Conservation (phyloP, 768 basidiomycete genomes). For the Gautieria morchelliformis region DNA sequence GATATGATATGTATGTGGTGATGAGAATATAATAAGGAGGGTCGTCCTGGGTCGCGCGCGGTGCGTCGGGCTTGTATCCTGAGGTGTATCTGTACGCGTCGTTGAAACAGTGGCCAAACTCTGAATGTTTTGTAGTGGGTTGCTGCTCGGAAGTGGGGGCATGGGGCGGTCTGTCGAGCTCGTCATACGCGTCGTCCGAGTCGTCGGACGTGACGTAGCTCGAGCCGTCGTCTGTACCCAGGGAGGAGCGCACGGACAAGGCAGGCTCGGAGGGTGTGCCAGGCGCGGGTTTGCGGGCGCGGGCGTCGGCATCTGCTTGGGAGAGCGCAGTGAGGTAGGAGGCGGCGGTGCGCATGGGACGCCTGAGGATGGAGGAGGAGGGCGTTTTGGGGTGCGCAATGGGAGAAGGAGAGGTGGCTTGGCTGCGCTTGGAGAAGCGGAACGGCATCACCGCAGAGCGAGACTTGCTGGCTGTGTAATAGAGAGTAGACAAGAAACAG, state of each 20-base stretch:
- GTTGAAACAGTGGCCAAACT: constrained; percentile 87
- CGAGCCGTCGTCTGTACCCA: constrained; percentile 12
- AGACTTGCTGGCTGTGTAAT: no score
- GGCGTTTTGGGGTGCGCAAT: constrained; percentile 20
- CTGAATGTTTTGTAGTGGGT: constrained; percentile 72
- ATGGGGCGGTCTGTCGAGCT: constrained; percentile 43
- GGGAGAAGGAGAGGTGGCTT: constrained; percentile 20
- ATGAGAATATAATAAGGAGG: constrained; percentile 90
- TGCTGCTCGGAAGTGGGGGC: constrained; percentile 77
- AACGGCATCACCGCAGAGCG: neutral
- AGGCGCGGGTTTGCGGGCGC: constrained; percentile 27
- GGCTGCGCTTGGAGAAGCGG: neutral
- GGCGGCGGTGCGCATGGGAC: constrained; percentile 30
- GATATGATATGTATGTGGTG: constrained; percentile 87
- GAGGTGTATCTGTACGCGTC: constrained; percentile 61
- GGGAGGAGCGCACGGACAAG: constrained; percentile 3
- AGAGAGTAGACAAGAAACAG: no score
- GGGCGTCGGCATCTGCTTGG: constrained; percentile 59
- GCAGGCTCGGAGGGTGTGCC: constrained; percentile 6
- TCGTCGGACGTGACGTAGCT: neutral
- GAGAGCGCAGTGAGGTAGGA: constrained; percentile 56
- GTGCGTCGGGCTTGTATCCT: constrained; percentile 42
- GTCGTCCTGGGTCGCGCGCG: constrained; percentile 53
- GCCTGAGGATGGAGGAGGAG: constrained; percentile 2
- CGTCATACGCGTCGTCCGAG: constrained; percentile 5